Percentiles rank a stretch among this genome's conserved stretches.
phyloP scores from a whole-genome alignment of 176 grass and related monocot species.

The Eleusine indica region DNA sequence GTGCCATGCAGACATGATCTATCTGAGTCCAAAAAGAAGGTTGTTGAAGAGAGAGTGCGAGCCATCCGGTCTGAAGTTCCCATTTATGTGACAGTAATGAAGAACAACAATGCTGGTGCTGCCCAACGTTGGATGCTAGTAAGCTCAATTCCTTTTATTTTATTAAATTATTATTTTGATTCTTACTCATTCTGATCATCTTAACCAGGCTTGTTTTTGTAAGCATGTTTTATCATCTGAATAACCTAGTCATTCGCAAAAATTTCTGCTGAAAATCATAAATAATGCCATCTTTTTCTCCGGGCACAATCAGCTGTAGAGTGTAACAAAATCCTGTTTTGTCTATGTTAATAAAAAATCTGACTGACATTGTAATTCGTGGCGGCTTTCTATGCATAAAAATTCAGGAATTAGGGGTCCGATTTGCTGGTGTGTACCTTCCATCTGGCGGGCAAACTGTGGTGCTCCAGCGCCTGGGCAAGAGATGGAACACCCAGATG shows the following conservation, averaged over 20 bases:
- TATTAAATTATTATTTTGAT: background rate
- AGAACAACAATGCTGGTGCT: constrained; percentile 18
- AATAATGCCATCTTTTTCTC: background rate
- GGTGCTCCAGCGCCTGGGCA: constrained; percentile 3
- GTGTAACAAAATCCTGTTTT: background rate
- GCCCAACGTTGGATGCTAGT: constrained; percentile 34
- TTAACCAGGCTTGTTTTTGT: background rate
- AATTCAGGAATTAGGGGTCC: constrained; percentile 31
- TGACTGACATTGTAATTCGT: background rate
- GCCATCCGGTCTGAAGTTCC: constrained; percentile 17
- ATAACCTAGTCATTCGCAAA: background rate
- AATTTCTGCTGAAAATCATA: background rate
- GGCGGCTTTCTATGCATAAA: constrained; percentile 23
- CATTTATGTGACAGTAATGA: constrained; percentile 39
- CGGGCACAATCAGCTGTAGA: background rate
- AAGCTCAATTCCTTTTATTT: constrained; percentile 11
- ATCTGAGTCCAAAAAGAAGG: constrained; percentile 32
- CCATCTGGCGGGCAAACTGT: constrained; percentile 10
- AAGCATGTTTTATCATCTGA: background rate
- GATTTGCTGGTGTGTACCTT: constrained; percentile 28
- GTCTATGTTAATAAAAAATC: background rate
- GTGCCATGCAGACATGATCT: background rate
- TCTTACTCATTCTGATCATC: background rate
- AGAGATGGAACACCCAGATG: constrained; percentile 12
- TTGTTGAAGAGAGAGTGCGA: constrained; percentile 29